Base-by-base conservation (phyloP, 768 basidiomycete genomes). In the Mycena maculata region DNA sequence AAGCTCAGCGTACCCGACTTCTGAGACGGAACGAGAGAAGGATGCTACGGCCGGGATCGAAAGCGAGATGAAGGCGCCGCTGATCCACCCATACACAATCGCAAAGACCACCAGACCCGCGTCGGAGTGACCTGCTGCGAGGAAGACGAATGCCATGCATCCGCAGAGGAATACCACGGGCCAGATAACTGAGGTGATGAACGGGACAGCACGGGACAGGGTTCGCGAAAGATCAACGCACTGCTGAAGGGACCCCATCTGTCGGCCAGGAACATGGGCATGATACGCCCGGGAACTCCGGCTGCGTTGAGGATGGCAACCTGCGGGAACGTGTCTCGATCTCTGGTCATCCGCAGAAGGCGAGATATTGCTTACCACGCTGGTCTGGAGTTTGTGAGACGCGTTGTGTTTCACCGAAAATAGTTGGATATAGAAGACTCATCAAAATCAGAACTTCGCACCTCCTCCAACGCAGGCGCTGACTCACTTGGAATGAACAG, bases 341-440 rank as follows among this genome's bases (percentile, higher is more conserved):
- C n/a, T n/a, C n/a, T n/a, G n/a, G n/a, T n/a, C n/a, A n/a, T n/a
- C n/a, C n/a, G n/a, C n/a, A n/a, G n/a, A n/a, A n/a, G n/a, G n/a
- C n/a, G n/a, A n/a, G n/a, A 22, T 2, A 55, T 15, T 45, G 27
- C 76, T 23, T 74, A 86, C 86, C 20, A 82, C 75, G 71, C 86
- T 85, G 62, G 83, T 83, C 8, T 80, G 79, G n/a, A 86, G 76
- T 2, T 36, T 70, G 6, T 77, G 61, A 45, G 82, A 72, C 10
- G 84, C 79, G 12, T 78, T 76, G 65, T 85, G 81, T 23, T 80
- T 67, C 4, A 77, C 78, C 16, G 84, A 77, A 67, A 82, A 86
- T 6, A 86, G 76, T 63, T 87, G 86, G 11, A 87, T 78, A 69
- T 87, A 87, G 72, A 87, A 86, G 70, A 83, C 54, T 56, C n/a